Conservation (phyloP, 441 rosid genomes). For the Croton laevigatus region DNA sequence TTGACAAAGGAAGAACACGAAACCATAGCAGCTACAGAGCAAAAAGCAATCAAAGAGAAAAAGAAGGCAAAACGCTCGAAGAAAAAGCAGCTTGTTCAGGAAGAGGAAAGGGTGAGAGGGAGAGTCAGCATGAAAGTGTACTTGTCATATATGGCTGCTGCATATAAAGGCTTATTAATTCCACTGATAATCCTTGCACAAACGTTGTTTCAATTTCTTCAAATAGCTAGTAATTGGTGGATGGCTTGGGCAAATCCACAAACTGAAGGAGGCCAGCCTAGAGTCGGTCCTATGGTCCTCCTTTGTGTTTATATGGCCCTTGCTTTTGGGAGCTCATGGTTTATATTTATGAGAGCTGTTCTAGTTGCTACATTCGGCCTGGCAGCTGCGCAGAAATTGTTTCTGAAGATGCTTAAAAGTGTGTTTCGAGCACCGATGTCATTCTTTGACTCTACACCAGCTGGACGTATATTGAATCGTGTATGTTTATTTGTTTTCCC, state of each 20-base stretch:
- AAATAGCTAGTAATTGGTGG: constrained; percentile 99
- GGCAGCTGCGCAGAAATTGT: constrained; percentile 95
- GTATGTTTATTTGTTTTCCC: constrained; percentile 44
- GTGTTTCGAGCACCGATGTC: constrained; percentile 98
- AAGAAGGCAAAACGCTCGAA: constrained; percentile 86
- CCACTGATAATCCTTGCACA: constrained; percentile 93
- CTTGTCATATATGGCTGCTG: constrained; percentile 97
- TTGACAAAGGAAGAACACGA: constrained; percentile 90
- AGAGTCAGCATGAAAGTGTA: constrained; percentile 96
- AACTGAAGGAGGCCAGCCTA: constrained; percentile 87
- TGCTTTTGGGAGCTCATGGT: constrained; percentile 98
- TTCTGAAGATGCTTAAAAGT: constrained; percentile 89
- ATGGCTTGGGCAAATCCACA: constrained; percentile 99
- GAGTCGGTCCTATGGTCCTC: constrained; percentile 79
- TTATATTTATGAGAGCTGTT: constrained; percentile 94
- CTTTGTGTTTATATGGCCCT: constrained; percentile 89
- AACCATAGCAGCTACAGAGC: constrained; percentile 67
- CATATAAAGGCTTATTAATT: constrained; percentile 86
- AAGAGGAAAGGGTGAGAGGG: constrained; percentile 98
- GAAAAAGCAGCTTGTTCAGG: constrained; percentile 96
- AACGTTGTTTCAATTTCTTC: constrained; percentile 90
- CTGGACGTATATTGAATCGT: constrained; percentile 96
- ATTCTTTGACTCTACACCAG: constrained; percentile 98
- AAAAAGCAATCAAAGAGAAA: constrained; percentile 88
- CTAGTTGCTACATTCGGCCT: constrained; percentile 98